Base-by-base conservation (phyloP, 2,329 filamentous ascomycete genomes). In the Onygenales sp. region DNA sequence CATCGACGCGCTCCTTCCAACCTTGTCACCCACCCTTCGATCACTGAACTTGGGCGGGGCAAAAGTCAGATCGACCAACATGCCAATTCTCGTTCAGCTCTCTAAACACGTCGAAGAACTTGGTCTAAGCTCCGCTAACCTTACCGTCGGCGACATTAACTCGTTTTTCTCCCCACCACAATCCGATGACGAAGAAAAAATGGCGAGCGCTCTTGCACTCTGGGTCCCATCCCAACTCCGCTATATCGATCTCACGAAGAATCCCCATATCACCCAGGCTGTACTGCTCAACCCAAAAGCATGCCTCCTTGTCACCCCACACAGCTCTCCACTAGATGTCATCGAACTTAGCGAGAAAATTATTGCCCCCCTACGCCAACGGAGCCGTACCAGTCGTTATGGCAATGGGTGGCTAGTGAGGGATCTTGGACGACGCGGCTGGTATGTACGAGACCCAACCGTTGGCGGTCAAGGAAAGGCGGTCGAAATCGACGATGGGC, bases 31-130 rank as follows among this genome's bases (percentile, higher is more conserved):
- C 1, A 83, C 84, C 2, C 77, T 93, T 11, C 81, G 81, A 56
- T 90, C 86, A 2, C 76, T 93, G 47, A 91, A 85, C 64, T 71
- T 93, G 39, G 87, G 87, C 59, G 88, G 88, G 32, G 85, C 84
- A 62, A 81, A 80, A 64, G 85, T 92, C 77, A 78, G 79, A 37
- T 67, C 76, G 1, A 76, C 76, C 0, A 86, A 92, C 63, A 74
- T 88, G 33, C 73, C 80, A 2, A 70, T 82, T 39, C 74, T 92
- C 31, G 73, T 81, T 2, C 80, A 80, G 5, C 73, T 91, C 48
- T 81, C 83, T 36, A 85, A 86, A 65, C 81, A 86, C 60, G 73
- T 92, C 10, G 87, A 92, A 66, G 88, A 92, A 68, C 75, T 93
- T 17, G 84, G 86, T 5, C 69, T 92, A 11, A 86, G 86, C 42